These are phyloP conservation scores for Phytophthora citricola DNA, from an alignment of 352 stramenopile species.

Conservation along the genomic window DNA sequence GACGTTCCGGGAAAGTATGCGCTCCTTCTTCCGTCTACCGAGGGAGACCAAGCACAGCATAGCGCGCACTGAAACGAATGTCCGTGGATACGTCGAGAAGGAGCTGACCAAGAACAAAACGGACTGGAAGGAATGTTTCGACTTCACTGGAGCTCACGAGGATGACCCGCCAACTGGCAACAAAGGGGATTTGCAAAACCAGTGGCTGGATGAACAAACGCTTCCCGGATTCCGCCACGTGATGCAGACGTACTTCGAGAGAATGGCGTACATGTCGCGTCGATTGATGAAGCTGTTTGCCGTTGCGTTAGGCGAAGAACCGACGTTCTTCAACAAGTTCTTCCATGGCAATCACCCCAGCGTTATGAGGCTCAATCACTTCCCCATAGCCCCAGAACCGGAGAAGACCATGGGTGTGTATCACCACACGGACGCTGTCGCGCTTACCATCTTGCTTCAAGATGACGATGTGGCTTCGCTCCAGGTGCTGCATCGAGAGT, in stretches of 20 bases:
- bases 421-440: conserved; percentile 69
- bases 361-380: conserved; percentile 94
- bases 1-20: conserved; percentile 69
- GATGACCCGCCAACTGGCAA: conserved; percentile 46
- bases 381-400: conserved; percentile 68
- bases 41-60: conserved; percentile 59
- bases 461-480: conserved; percentile 67
- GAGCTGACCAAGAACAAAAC: conserved; percentile 94
- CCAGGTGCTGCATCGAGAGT: conserved; percentile 59
- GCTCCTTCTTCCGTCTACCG: conserved; percentile 86
- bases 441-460: conserved; percentile 69
- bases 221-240: conserved; percentile 64
- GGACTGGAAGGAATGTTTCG: conserved; percentile 93
- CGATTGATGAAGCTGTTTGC: conserved; percentile 67
- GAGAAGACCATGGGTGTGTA: conserved; percentile 62
- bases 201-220: conserved; percentile 59
- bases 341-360: conserved; percentile 81
- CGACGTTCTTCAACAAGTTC: conserved; percentile 69
- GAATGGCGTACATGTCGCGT: conserved; percentile 61
- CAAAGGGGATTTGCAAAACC: conserved; percentile 84
- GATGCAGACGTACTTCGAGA: conserved; percentile 53
- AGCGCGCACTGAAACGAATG: conserved; percentile 82
- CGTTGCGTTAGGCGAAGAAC: conserved; percentile 58
- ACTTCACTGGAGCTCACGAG: conserved; percentile 60
- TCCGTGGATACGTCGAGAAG: conserved; percentile 93